These are phyloP conservation scores for Centaurea solstitialis DNA, from an alignment of 129 eudicot species.

Conservation along the genomic window DNA sequence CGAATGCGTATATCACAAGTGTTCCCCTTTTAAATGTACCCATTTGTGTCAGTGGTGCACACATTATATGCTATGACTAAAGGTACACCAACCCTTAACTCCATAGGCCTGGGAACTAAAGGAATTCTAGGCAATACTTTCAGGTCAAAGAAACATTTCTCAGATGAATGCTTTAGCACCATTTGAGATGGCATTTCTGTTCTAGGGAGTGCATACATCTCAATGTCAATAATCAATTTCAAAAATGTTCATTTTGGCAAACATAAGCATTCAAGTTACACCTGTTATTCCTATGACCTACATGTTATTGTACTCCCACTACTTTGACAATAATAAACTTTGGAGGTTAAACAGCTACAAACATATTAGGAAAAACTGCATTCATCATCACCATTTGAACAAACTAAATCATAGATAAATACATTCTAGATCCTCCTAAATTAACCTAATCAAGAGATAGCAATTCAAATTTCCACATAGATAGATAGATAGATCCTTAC, in stretches of 20 bases:
- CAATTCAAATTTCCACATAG: conserved; percentile 3
- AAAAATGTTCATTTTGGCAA: not conserved
- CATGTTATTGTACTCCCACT: not conserved
- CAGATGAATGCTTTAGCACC: not conserved
- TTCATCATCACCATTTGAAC: not conserved
- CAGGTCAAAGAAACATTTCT: not conserved
- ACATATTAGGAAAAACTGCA: not conserved
- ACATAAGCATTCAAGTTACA: not conserved
- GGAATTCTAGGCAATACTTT: not conserved
- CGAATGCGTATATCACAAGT: not conserved
- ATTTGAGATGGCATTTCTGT: not conserved
- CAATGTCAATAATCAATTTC: not conserved
- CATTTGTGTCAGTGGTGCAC: not conserved
- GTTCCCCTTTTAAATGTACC: not conserved
- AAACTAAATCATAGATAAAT: not conserved
- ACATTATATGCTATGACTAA: not conserved
- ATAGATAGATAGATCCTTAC: too few relatives aligned
- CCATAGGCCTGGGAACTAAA: not conserved
- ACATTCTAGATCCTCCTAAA: not conserved
- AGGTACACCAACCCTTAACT: not conserved
- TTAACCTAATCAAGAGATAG: conserved; percentile 11
- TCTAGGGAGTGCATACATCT: not conserved
- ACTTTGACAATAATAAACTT: not conserved
- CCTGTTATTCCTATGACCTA: not conserved
- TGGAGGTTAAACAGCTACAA: not conserved